Percentiles rank a stretch among this genome's conserved stretches.
phyloP scores from a whole-genome alignment of 768 basidiomycete species.

The Hydnum rufescens region DNA sequence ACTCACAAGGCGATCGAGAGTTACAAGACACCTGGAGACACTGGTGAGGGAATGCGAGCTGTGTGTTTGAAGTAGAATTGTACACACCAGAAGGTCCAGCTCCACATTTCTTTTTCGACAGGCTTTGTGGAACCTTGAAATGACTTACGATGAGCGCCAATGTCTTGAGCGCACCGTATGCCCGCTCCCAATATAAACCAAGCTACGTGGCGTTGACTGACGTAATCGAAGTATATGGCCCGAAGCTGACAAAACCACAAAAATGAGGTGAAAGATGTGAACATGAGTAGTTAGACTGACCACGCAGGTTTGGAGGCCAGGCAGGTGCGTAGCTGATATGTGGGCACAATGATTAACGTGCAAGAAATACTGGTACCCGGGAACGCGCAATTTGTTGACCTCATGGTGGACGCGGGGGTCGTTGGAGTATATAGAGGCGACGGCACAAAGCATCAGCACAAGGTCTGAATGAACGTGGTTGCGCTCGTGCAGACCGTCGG shows the following conservation, averaged over 20 bases:
- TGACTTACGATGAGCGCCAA: neutral
- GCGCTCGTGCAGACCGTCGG: neutral
- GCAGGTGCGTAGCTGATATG: no score
- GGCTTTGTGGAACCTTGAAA: neutral
- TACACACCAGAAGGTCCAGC: neutral
- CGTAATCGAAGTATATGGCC: neutral
- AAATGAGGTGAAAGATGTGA: no score
- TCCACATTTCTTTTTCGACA: neutral
- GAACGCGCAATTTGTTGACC: no score
- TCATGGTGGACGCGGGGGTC: neutral
- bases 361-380: no score
- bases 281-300: no score
- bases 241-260: neutral
- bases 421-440: neutral
- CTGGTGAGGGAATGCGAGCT: neutral
- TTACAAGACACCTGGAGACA: neutral
- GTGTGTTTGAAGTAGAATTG: neutral
- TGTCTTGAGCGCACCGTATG: neutral
- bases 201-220: neutral
- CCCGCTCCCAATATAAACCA: neutral
- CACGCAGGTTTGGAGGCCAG: no score
- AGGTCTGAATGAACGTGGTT: neutral
- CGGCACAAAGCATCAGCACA: neutral
- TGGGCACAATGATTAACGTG: no score
- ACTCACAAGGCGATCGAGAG: neutral